A percentile compares a stretch with the other conserved stretches of the same genome.
These are phyloP conservation scores for Camptophora hylomeconis DNA, from an alignment of 2,329 filamentous ascomycete genomes.

Conservation along the genomic window DNA sequence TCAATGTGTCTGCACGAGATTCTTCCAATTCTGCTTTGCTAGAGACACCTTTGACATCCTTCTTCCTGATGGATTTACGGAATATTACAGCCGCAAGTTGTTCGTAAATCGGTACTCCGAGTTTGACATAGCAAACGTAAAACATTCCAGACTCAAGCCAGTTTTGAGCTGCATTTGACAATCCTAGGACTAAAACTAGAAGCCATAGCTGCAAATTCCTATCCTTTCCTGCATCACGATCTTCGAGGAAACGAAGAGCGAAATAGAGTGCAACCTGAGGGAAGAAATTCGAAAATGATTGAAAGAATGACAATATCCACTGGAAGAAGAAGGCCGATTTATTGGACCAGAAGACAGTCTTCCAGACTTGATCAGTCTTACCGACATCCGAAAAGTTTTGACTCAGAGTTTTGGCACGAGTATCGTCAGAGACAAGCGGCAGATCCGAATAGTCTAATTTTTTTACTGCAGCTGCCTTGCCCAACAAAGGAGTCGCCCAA, in stretches of 20 bases:
- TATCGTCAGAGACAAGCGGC: slow-evolving; percentile 45
- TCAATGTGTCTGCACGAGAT: slow-evolving; percentile 18
- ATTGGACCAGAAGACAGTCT: slow-evolving; percentile 47
- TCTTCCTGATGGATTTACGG: slow-evolving; percentile 61
- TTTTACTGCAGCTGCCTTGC: slow-evolving; percentile 42
- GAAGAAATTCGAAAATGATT: slow-evolving; percentile 49
- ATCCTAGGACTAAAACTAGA: slow-evolving; percentile 54
- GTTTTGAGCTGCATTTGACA: slow-evolving; percentile 40
- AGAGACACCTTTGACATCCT: slow-evolving; percentile 54
- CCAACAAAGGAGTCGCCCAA: slow-evolving; percentile 48
- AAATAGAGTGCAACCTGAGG: slow-evolving; percentile 58
- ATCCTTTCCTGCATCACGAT: slow-evolving; percentile 31
- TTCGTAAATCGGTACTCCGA: slow-evolving; percentile 54
- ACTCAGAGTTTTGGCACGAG: slow-evolving; percentile 39
- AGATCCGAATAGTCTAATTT: slow-evolving; percentile 51
- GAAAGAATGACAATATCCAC: slow-evolving; percentile 41
- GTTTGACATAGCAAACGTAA: slow-evolving; percentile 51
- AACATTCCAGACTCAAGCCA: slow-evolving; percentile 54
- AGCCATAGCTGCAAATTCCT: slow-evolving; percentile 46
- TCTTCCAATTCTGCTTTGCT: slow-evolving; percentile 19
- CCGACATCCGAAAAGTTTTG: slow-evolving; percentile 29
- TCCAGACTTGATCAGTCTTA: slow-evolving; percentile 39
- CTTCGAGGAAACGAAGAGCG: slow-evolving; percentile 53
- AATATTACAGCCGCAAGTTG: slow-evolving; percentile 63
- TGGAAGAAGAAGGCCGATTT: slow-evolving; percentile 44